phyloP scores from a whole-genome alignment of 2,329 filamentous ascomycete species.

The Mycosphaerella sp. region DNA sequence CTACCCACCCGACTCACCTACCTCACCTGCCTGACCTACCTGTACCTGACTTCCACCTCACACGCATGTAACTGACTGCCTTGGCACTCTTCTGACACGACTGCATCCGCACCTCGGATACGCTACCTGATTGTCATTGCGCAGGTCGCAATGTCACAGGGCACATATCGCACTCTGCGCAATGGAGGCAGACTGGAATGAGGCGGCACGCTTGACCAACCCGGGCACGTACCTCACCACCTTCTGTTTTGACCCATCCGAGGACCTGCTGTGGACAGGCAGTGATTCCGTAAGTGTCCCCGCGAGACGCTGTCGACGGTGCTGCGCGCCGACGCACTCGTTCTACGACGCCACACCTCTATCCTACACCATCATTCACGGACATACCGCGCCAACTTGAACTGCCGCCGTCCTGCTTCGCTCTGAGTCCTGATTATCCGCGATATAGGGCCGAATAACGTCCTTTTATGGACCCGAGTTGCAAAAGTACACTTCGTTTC shows the following conservation, averaged over 20 bases:
- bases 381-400: neutral
- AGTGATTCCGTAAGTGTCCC: slow-evolving; percentile 68
- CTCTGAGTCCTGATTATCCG: slow-evolving; percentile 6
- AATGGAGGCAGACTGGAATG: slow-evolving; percentile 51
- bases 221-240: slow-evolving; percentile 68
- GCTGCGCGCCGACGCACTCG: neutral
- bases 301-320: neutral
- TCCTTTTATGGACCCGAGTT: slow-evolving; percentile 85
- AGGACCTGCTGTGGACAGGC: slow-evolving; percentile 89
- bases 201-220: slow-evolving; percentile 73
- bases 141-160: neutral
- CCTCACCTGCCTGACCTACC: no score
- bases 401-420: neutral
- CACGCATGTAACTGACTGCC: no score
- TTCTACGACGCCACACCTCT: neutral
- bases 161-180: slow-evolving; percentile 7
- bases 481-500: slow-evolving; percentile 84
- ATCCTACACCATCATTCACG: neutral
- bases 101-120: no score
- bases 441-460: slow-evolving; percentile 67
- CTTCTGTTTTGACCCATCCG: slow-evolving; percentile 78
- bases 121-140: neutral
- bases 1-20: no score
- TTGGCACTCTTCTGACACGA: no score
- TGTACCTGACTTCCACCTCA: no score